Evolutionary conservation across 495 filamentous ascomycete species (phyloP).

Genomic region (Penicillium bovifimosum): DNA sequence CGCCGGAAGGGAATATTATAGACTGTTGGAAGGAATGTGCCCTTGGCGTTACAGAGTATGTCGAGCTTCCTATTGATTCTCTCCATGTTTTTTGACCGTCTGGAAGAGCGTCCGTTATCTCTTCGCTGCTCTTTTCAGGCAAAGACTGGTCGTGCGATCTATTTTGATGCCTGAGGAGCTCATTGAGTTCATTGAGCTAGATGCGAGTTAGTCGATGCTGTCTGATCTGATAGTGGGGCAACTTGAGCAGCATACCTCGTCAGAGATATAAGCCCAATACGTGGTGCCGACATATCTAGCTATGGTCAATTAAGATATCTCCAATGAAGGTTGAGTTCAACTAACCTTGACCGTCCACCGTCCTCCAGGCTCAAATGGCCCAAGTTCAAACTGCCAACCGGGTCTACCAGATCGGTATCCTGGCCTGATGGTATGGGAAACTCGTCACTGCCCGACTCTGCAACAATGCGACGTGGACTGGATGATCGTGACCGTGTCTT

Average conservation of each 20-base stretch:
- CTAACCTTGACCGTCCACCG: slow-evolving; percentile 41
- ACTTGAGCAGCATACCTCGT: slow-evolving; percentile 31
- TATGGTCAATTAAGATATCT: slow-evolving; percentile 3
- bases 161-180: slow-evolving; percentile 40
- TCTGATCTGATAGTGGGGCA: not conserved
- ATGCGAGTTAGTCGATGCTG: not conserved
- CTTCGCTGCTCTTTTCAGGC: slow-evolving; percentile 20
- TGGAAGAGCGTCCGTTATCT: slow-evolving; percentile 11
- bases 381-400: slow-evolving; percentile 41
- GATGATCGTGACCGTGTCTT: slow-evolving; percentile 15
- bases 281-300: slow-evolving; percentile 47
- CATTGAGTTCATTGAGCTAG: slow-evolving; percentile 46
- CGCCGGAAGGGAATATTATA: slow-evolving; percentile 34
- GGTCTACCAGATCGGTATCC: slow-evolving; percentile 43
- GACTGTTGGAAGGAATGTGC: slow-evolving; percentile 33
- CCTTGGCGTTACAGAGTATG: slow-evolving; percentile 1
- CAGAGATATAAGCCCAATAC: slow-evolving; percentile 49
- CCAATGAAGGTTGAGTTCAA: not conserved
- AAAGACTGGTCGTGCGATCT: slow-evolving; percentile 32
- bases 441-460: slow-evolving; percentile 39
- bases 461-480: slow-evolving; percentile 32
- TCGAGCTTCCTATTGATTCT: slow-evolving; percentile 15
- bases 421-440: slow-evolving; percentile 44
- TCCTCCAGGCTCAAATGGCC: slow-evolving; percentile 46
- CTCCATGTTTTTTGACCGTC: slow-evolving; percentile 19